Evolutionary conservation across 2,329 filamentous ascomycete genomes (phyloP).

Genomic region (Escovopsis weberi): DNA sequence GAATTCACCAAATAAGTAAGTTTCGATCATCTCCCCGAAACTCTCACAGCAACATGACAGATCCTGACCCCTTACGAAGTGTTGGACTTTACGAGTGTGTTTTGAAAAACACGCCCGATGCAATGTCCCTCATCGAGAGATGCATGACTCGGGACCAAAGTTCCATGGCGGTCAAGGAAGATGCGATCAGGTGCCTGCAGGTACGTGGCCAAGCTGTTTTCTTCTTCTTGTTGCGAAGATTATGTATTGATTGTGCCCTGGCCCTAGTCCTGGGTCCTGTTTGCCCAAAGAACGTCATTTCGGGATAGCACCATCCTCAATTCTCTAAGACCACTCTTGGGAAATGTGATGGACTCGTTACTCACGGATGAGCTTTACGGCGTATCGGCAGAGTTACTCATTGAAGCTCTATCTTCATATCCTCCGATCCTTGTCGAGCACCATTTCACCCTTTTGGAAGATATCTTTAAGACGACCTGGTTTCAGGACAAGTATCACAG

Average conservation of each 20-base stretch:
- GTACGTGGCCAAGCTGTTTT: conserved; percentile 21
- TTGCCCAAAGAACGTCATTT: conserved; percentile 50
- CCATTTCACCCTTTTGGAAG: conserved; percentile 42
- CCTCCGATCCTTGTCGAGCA: conserved; percentile 44
- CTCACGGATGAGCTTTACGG: conserved; percentile 43
- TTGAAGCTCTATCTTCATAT: conserved; percentile 50
- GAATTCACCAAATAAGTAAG: conserved; percentile 42
- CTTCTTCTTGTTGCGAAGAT: conserved; percentile 6
- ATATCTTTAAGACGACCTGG: conserved; percentile 47
- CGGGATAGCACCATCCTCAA: conserved; percentile 41
- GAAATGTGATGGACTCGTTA: conserved; percentile 46
- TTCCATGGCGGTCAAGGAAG: conserved; percentile 28
- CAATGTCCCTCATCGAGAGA: conserved; percentile 24
- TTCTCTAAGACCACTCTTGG: conserved; percentile 44
- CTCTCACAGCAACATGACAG: background rate
- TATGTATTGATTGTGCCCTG: background rate
- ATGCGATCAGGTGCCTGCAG: conserved; percentile 47
- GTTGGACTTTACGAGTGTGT: conserved; percentile 25
- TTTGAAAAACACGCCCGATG: conserved; percentile 25
- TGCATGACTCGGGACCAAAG: conserved; percentile 19
- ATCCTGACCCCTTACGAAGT: conserved; percentile 12
- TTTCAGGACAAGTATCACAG: conserved; percentile 39
- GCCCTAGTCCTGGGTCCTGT: conserved; percentile 55
- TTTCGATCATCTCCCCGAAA: conserved; percentile 14
- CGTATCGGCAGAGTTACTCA: conserved; percentile 47